A percentile compares a stretch with the other conserved stretches of the same genome.
phyloP scores from a whole-genome alignment of 2,329 filamentous ascomycete genomes.

The Trichoderma afroharzianum region DNA sequence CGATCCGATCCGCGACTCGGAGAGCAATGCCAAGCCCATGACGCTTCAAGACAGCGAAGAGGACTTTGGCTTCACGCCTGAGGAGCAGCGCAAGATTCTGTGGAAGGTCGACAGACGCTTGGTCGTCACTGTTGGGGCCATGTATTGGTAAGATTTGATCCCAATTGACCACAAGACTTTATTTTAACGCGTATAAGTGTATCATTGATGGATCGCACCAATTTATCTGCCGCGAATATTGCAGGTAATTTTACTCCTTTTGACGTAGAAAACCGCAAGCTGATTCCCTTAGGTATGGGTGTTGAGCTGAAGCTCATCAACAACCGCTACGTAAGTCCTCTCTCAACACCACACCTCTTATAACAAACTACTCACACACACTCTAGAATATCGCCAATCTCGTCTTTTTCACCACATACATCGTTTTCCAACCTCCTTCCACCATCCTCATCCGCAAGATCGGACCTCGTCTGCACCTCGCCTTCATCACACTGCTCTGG shows the following conservation, averaged over 20 bases:
- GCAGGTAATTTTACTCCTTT: slow-evolving; percentile 52
- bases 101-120: slow-evolving; percentile 64
- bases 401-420: slow-evolving; percentile 72
- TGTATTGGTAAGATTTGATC: slow-evolving; percentile 54
- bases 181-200: slow-evolving; percentile 34
- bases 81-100: slow-evolving; percentile 66
- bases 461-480: slow-evolving; percentile 57
- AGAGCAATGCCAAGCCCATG: slow-evolving; percentile 42
- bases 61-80: slow-evolving; percentile 47
- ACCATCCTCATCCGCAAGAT: slow-evolving; percentile 65
- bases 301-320: slow-evolving; percentile 33
- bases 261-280: not conserved
- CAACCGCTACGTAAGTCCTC: slow-evolving; percentile 42
- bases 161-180: not conserved
- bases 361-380: not conserved
- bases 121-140: slow-evolving; percentile 56
- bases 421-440: slow-evolving; percentile 67
- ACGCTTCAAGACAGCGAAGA: slow-evolving; percentile 35
- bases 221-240: slow-evolving; percentile 68
- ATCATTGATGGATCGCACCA: slow-evolving; percentile 75
- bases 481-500: slow-evolving; percentile 55
- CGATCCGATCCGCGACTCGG: slow-evolving; percentile 23
- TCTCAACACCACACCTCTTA: not conserved
- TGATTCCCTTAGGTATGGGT: not conserved
- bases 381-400: slow-evolving; percentile 62